Conservation (phyloP, 192 early-diverging fungal genomes). For the Lobosporangium transversale region DNA sequence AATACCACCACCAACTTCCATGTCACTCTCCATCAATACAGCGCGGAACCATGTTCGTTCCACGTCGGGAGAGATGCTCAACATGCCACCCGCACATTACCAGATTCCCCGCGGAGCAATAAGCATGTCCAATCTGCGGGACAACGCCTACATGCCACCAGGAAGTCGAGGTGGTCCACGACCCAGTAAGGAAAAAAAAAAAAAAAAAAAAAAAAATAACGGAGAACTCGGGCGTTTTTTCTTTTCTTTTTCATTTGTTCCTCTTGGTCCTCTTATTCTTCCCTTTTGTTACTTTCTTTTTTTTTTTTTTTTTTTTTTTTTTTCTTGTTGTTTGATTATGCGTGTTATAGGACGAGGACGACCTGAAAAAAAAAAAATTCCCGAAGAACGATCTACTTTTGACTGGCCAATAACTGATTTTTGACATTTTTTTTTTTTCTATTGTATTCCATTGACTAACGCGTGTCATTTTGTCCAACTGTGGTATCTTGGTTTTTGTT, state of each 20-base stretch:
- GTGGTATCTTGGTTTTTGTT: no score
- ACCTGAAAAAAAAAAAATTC: not conserved
- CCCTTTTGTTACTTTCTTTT: not conserved
- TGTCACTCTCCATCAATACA: conserved; percentile 44
- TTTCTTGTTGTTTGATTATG: not conserved
- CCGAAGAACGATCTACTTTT: not conserved
- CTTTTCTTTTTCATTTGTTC: not conserved
- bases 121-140: conserved; percentile 46
- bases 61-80: conserved; percentile 47
- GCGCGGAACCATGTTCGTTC: conserved; percentile 37
- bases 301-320: not conserved
- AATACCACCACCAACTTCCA: not conserved
- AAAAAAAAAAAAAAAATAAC: conserved; percentile 1
- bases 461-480: not conserved
- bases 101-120: conserved; percentile 42
- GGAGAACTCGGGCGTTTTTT: not conserved
- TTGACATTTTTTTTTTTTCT: conserved; percentile 1
- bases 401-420: not conserved
- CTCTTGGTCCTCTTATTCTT: not conserved
- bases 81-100: conserved; percentile 30
- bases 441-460: not conserved
- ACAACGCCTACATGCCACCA: conserved; percentile 27
- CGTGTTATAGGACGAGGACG: not conserved
- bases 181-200: conserved; percentile 18
- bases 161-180: conserved; percentile 24